Evolutionary conservation across 2,329 filamentous ascomycete species (phyloP), one percentile per base, ranked within the genome.

Genomic region (Incumbomyces lentus): DNA sequence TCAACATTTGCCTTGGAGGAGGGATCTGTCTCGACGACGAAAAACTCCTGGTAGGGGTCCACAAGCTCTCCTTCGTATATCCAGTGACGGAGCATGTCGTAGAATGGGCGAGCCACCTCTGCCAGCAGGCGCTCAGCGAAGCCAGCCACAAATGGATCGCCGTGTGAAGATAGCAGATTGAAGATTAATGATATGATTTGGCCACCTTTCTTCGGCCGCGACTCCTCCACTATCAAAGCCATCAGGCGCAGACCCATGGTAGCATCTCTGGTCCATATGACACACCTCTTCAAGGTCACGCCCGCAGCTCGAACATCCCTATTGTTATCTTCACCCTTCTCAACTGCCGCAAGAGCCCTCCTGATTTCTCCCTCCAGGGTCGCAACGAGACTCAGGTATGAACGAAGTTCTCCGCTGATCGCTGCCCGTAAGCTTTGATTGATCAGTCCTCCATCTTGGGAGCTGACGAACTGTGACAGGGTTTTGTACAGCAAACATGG

Each of bases 31-130:
- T 95, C 87, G 16, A 81, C 81, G 16, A 98, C 89, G 58, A 98
- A 96, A 66, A 98, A 98, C 60, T 98, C 92, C 47, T 81, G 75
- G 59, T 89, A 95, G 0, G 93, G 92, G 64, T 98, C 92, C n/a
- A 86, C 88, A 12, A 98, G 75, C 69, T 98, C 93, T 50, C 92
- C 92, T 59, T 98, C 90, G 60, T 98, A 98, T 42, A 98, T 95
- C 92, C 92, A 98, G 58, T 87, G 84, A 46, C 88, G 81, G 45
- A 98, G 72, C 70, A 98, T 95, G 58, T 93, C 86, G 63, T 98
- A 98, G 62, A 98, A 98, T 0, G 93, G 93, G 13, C 85, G 76
- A 1, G 92, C 95, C 45, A 98, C 85, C 58, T 90, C 86, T 5
- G 76, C 75, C 5, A 98, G 74, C 22, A 98, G 73, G 18, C 90